Evolutionary conservation across 305 asterid species (phyloP).

Genomic region (Andrographis paniculata): DNA sequence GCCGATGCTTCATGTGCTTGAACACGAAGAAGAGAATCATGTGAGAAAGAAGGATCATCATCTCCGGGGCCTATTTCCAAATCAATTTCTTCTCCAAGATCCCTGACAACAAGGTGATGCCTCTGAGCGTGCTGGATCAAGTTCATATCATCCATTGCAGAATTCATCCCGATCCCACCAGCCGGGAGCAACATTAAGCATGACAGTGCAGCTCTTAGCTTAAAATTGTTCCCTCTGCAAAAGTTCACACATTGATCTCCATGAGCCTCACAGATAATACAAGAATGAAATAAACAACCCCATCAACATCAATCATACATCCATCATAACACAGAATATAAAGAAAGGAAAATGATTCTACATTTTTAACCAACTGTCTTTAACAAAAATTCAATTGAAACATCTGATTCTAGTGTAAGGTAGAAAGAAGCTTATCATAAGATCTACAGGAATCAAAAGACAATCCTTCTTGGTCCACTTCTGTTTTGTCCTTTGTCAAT

Average conservation of each 20-base stretch:
- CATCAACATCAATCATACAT: not conserved
- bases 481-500: not conserved
- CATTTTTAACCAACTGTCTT: not conserved
- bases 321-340: conserved; percentile 1
- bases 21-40: conserved; percentile 55
- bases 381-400: not conserved
- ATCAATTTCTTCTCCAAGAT: conserved; percentile 89
- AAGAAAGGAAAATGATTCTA: conserved; percentile 4
- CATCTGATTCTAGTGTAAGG: not conserved
- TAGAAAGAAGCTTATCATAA: not conserved
- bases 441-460: not conserved
- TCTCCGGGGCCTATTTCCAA: conserved; percentile 92
- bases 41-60: conserved; percentile 75
- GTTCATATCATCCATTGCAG: conserved; percentile 94
- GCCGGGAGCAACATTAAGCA: conserved; percentile 88
- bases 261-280: conserved; percentile 16
- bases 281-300: conserved; percentile 9
- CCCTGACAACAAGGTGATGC: conserved; percentile 84
- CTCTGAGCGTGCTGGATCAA: conserved; percentile 91
- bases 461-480: not conserved
- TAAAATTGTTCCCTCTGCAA: conserved; percentile 17
- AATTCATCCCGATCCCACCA: conserved; percentile 75
- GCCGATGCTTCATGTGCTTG: conserved; percentile 74
- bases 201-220: conserved; percentile 36
- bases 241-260: conserved; percentile 16